These are phyloP conservation scores for Hypoxylon fragiforme DNA, from an alignment of 495 filamentous ascomycete genomes.

Conservation along the genomic window DNA sequence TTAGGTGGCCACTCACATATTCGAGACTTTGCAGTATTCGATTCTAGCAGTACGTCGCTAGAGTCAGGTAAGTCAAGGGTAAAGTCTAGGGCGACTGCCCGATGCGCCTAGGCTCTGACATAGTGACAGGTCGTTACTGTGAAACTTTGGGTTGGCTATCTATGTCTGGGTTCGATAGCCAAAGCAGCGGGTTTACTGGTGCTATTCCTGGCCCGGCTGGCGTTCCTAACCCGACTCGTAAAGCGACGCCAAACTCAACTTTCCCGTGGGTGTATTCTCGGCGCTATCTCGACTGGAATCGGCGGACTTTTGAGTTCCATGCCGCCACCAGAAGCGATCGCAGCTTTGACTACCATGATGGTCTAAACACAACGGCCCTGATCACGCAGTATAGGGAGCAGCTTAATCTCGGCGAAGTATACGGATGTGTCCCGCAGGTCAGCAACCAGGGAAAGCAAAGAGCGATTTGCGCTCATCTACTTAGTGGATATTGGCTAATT, in stretches of 20 bases:
- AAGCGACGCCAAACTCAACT: constrained; percentile 38
- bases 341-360: constrained; percentile 69
- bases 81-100: neutral
- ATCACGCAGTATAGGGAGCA: constrained; percentile 65
- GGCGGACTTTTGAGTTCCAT: constrained; percentile 75
- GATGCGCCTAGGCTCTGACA: neutral
- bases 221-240: constrained; percentile 51
- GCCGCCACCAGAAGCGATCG: constrained; percentile 57
- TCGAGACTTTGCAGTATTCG: constrained; percentile 74
- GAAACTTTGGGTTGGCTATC: constrained; percentile 87
- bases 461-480: neutral
- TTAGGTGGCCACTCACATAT: constrained; percentile 75
- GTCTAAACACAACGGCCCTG: constrained; percentile 63
- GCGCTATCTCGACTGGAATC: constrained; percentile 85
- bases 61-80: constrained; percentile 65
- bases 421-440: constrained; percentile 70
- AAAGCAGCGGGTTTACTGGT: constrained; percentile 35
- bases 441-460: neutral
- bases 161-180: constrained; percentile 62
- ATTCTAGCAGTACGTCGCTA: constrained; percentile 68
- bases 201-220: constrained; percentile 40
- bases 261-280: constrained; percentile 59
- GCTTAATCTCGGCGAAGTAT: constrained; percentile 63
- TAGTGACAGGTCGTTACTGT: constrained; percentile 66
- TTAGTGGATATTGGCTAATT: neutral